phyloP scores from a whole-genome alignment of 805 yeast species.

The Priceomyces carsonii region DNA sequence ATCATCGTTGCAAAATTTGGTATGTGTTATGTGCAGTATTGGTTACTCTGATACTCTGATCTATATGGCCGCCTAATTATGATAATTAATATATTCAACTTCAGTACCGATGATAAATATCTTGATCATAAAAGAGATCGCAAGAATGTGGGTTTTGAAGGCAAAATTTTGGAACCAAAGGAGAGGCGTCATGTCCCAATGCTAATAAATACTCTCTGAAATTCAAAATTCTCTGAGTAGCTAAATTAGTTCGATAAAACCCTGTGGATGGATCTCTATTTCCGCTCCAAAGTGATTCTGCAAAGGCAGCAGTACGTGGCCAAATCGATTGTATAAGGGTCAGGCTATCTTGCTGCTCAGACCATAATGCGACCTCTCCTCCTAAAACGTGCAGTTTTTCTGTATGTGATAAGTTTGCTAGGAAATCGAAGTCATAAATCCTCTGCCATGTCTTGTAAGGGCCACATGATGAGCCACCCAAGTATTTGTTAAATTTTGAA shows the following conservation, averaged over 20 bases:
- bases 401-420: slow-evolving; percentile 26
- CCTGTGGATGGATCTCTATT: slow-evolving; percentile 31
- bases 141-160: slow-evolving; percentile 38
- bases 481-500: slow-evolving; percentile 22
- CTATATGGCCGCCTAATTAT: no score
- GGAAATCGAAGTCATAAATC: slow-evolving; percentile 37
- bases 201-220: slow-evolving; percentile 41
- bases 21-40: no score
- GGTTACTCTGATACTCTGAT: no score
- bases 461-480: slow-evolving; percentile 42
- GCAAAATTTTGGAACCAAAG: slow-evolving; percentile 40
- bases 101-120: slow-evolving; percentile 7
- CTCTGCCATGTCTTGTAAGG: slow-evolving; percentile 48
- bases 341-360: slow-evolving; percentile 36
- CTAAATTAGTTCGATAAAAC: slow-evolving; percentile 22
- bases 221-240: slow-evolving; percentile 37
- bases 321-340: slow-evolving; percentile 33
- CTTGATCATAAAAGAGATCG: slow-evolving; percentile 21
- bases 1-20: no score
- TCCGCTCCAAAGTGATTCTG: slow-evolving; percentile 44
- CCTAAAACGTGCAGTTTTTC: slow-evolving; percentile 35
- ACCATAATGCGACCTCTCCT: slow-evolving; percentile 41
- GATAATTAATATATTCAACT: no score
- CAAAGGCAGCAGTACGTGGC: slow-evolving; percentile 45
- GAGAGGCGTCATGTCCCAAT: slow-evolving; percentile 30